Evolutionary conservation across 2,329 filamentous ascomycete species (phyloP), one percentile per base, ranked within the genome.

Genomic region (Fusarium napiforme): DNA sequence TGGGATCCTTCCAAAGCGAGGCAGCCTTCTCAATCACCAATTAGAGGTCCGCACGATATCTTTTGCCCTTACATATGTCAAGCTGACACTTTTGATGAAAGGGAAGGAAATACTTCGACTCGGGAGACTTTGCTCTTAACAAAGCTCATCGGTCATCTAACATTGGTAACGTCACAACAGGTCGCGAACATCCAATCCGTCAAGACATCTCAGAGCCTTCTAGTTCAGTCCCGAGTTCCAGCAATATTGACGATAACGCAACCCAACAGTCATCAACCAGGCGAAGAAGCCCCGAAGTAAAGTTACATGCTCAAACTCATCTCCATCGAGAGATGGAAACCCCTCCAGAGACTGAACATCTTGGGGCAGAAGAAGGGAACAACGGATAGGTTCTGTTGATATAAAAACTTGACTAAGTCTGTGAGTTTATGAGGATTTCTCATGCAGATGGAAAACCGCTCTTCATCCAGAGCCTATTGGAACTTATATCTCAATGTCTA

Each of bases 61-160:
- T 28, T 28, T 28, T 28, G 28, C 28, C 28, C 28, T 28, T 28
- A 7, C 28, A 28, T 12, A 4, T 14, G 23, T 12, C 16, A 21
- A 56, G n/a, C 53, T 66, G 18, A 72, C 39, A 21, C 4, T 30
- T 30, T 30, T 4, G 9, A 37, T 37, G 1, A 0, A 19, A 75
- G 72, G 58, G 53, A 53, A 71, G 72, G 34, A 69, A 71, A 19
- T 75, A 71, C 32, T 75, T 75, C 18, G 72, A 75, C 32, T 75
- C 72, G 15, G 72, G 73, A 19, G 72, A 75, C 49, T 75, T 75
- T 55, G 72, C 73, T 23, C 72, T 75, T 15, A 58, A 49, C 21
- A 59, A 75, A 62, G 73, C 73, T 47, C 53, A 64, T n/a, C 60
- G 21, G 26, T 37, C 69, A 30, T 75, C 73, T 11, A 49, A 73